These are phyloP conservation scores for Escallonia rubra DNA, from an alignment of 129 eudicot genomes.

Conservation along the genomic window DNA sequence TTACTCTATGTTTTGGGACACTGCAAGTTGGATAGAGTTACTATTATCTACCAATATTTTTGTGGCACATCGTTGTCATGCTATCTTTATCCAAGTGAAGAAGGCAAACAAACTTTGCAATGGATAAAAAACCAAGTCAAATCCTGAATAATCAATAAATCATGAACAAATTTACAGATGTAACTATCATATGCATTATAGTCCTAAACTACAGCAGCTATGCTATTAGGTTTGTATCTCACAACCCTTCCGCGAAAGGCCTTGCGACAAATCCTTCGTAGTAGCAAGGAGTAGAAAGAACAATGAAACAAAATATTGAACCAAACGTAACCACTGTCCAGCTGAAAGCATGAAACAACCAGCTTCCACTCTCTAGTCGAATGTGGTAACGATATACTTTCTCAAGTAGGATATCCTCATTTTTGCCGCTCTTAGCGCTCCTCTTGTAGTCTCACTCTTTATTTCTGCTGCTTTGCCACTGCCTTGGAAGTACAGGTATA, in stretches of 20 bases:
- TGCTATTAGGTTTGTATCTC: background rate
- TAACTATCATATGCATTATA: background rate
- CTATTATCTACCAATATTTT: no score
- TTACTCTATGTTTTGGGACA: no score
- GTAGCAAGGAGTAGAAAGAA: constrained; percentile 5
- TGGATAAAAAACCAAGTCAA: no score
- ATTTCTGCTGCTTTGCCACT: constrained; percentile 83
- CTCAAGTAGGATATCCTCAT: constrained; percentile 5
- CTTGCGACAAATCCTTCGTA: background rate
- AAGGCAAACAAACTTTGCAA: no score
- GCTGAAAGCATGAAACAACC: background rate
- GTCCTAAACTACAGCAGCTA: constrained; percentile 6
- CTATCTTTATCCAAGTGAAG: no score
- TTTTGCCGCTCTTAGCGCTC: constrained; percentile 56
- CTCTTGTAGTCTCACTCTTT: constrained; percentile 69
- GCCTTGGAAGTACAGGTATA: constrained; percentile 93
- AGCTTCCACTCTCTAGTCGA: background rate
- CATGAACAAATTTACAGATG: constrained; percentile 14
- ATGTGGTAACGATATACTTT: background rate
- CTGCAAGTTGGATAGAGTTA: no score
- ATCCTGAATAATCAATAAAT: no score
- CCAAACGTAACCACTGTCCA: background rate
- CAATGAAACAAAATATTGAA: constrained; percentile 3
- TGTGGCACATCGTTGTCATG: no score
- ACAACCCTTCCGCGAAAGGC: background rate